phyloP scores from a whole-genome alignment of 164 flowering plant genomes.

The Stephania yunnanensis region DNA sequence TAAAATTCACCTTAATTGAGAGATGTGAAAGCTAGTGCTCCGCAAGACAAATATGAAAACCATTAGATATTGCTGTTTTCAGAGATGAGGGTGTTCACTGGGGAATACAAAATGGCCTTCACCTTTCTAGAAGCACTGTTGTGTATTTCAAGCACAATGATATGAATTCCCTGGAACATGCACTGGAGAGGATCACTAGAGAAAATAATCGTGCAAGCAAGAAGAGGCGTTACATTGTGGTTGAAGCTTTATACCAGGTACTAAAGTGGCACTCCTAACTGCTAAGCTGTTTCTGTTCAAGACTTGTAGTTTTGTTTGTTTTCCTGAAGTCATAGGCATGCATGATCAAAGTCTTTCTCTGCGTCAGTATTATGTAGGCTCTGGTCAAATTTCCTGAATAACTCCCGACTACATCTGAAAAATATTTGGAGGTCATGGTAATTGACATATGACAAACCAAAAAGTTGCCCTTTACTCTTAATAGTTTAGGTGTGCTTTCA shows the following conservation, averaged over 20 bases:
- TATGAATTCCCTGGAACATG: slow-evolving; percentile 66
- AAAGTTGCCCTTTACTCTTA: too few species aligned
- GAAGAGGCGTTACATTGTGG: slow-evolving; percentile 89
- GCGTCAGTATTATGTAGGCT: neutral
- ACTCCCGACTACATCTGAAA: too few species aligned
- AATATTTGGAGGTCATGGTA: too few species aligned
- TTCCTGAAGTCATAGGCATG: neutral
- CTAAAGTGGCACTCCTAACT: neutral
- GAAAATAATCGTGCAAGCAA: slow-evolving; percentile 68
- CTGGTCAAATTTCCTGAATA: too few species aligned
- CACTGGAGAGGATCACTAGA: slow-evolving; percentile 63
- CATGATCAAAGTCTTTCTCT: too few species aligned
- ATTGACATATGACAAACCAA: too few species aligned
- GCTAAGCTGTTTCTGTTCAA: neutral
- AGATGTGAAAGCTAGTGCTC: neutral
- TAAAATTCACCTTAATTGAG: neutral
- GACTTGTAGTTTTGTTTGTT: neutral
- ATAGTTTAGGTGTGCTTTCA: too few species aligned
- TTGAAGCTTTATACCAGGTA: slow-evolving; percentile 98
- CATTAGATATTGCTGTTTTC: slow-evolving; percentile 9
- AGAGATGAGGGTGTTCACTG: slow-evolving; percentile 99
- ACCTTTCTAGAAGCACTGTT: slow-evolving; percentile 91
- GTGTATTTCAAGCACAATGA: slow-evolving; percentile 94
- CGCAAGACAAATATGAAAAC: neutral
- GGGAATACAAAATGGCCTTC: slow-evolving; percentile 97